phyloP scores from a whole-genome alignment of 2,329 filamentous ascomycete species.

The Diplodia corticola region DNA sequence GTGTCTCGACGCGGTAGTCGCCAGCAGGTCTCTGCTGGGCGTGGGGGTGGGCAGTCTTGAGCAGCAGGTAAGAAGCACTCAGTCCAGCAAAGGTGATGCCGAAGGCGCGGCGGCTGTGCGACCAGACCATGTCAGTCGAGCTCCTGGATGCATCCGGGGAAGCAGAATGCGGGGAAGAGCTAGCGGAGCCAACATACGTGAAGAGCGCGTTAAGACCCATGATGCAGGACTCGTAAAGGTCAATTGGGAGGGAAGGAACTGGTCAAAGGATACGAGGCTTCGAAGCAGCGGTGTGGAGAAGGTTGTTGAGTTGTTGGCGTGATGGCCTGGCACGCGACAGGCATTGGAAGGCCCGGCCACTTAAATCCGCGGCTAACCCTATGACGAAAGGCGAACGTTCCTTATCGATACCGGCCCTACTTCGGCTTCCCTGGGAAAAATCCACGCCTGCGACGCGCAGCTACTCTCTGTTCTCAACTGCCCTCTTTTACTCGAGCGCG shows the following conservation, averaged over 20 bases:
- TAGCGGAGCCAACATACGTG: constrained; percentile 2
- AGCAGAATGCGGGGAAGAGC: background rate
- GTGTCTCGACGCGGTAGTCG: constrained; percentile 19
- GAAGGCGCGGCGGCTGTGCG: constrained; percentile 35
- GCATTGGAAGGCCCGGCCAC: background rate
- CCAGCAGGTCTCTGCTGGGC: constrained; percentile 28
- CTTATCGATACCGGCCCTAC: constrained; percentile 12
- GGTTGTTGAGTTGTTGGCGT: background rate
- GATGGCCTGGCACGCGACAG: constrained; percentile 20
- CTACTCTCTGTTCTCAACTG: background rate
- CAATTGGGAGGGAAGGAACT: background rate
- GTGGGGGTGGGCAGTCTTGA: constrained; percentile 35
- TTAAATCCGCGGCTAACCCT: background rate
- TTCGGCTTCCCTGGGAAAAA: constrained; percentile 4
- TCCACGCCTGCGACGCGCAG: background rate
- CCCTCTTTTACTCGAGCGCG: background rate
- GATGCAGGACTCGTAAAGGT: background rate
- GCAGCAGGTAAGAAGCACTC: constrained; percentile 35
- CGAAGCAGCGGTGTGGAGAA: constrained; percentile 7
- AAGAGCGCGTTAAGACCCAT: constrained; percentile 19
- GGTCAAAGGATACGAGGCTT: background rate
- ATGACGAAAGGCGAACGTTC: constrained; percentile 7
- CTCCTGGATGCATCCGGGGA: background rate
- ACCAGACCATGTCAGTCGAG: constrained; percentile 13
- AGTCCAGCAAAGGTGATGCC: constrained; percentile 36